Evolutionary conservation across 371 early-diverging fungal species (phyloP).

Genomic region (Coemansia sp.): DNA sequence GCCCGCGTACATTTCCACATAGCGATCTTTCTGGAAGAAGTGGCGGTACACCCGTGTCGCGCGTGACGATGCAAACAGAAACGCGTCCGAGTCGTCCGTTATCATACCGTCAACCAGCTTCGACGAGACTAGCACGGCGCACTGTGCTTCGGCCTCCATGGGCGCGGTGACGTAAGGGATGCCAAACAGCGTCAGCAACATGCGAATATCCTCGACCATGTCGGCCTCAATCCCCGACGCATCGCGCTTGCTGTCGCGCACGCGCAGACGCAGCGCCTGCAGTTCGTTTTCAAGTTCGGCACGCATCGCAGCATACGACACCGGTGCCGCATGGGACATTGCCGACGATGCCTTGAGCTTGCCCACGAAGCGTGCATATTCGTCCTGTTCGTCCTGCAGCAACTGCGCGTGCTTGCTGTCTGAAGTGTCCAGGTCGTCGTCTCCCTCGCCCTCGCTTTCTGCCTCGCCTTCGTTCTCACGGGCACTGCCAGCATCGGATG

Average conservation of each 20-base stretch:
- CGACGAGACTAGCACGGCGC: conserved; percentile 73
- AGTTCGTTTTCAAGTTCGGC: conserved; percentile 34
- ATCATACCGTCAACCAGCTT: conserved; percentile 95
- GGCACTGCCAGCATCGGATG: neutral
- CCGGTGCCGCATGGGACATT: neutral
- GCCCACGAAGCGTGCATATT: conserved; percentile 32
- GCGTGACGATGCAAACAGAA: conserved; percentile 84
- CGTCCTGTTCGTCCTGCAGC: conserved; percentile 38
- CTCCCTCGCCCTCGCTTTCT: conserved; percentile 2
- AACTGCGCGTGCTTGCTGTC: conserved; percentile 17
- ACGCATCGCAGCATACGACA: conserved; percentile 17
- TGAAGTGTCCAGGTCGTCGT: conserved; percentile 19
- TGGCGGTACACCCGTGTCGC: conserved; percentile 83
- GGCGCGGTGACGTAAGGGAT: conserved; percentile 95
- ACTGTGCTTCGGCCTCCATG: conserved; percentile 98
- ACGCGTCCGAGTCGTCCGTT: conserved; percentile 99
- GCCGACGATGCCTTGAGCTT: conserved; percentile 19
- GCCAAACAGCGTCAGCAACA: conserved; percentile 90
- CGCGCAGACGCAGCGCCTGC: conserved; percentile 25
- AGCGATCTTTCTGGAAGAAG: conserved; percentile 89
- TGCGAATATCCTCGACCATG: conserved; percentile 52
- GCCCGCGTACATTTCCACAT: conserved; percentile 77
- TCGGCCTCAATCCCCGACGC: conserved; percentile 37
- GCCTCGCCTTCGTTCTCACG: conserved; percentile 8
- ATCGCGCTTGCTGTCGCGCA: conserved; percentile 33